phyloP scores from a whole-genome alignment of 1,284 basidiomycete species.

The Fomitiporia mediterranea region DNA sequence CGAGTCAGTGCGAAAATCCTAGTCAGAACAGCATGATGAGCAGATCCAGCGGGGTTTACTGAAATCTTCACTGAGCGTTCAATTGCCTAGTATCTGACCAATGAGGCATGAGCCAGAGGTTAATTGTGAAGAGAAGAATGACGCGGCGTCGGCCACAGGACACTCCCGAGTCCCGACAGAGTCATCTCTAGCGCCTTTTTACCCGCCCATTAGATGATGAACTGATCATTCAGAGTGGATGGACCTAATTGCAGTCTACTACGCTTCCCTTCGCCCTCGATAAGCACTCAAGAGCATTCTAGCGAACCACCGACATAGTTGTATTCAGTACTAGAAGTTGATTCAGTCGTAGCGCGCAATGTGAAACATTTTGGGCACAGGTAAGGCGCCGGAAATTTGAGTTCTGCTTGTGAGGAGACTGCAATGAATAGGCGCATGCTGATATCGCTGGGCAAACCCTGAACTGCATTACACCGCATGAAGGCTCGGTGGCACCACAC shows the following conservation, averaged over 20 bases:
- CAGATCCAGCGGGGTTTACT: background rate
- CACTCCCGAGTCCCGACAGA: background rate
- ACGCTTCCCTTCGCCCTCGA: background rate
- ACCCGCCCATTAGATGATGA: background rate
- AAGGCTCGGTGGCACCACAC: no score
- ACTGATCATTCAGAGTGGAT: background rate
- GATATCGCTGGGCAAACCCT: background rate
- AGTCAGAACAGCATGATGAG: background rate
- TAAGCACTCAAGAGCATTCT: background rate
- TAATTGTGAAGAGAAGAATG: background rate
- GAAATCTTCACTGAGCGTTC: background rate
- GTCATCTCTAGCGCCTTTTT: background rate
- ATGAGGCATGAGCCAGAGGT: background rate
- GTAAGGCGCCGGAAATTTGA: background rate
- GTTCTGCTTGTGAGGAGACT: background rate
- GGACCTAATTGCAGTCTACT: background rate
- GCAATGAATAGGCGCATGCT: background rate
- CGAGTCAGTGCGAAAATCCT: background rate
- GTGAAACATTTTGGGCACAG: background rate
- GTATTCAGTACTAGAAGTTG: background rate
- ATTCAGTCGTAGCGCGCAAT: background rate
- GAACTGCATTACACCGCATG: conserved; percentile 2
- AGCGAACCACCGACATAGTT: background rate
- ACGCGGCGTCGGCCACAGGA: background rate
- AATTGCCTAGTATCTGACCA: background rate